Evolutionary conservation across 805 yeast species (phyloP).

Genomic region (Barnettozyma sp.): DNA sequence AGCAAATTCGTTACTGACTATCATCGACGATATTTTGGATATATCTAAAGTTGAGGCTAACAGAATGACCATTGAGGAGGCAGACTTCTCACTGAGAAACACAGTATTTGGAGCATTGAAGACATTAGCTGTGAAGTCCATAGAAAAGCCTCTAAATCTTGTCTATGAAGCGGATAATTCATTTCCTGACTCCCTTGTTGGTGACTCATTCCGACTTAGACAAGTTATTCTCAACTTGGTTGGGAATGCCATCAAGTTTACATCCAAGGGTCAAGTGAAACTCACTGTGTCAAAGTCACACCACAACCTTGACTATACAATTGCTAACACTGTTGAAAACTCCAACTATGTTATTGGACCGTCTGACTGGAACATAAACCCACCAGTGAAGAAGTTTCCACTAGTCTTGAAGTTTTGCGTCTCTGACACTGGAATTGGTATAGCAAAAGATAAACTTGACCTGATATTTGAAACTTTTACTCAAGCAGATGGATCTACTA

Average conservation of each 20-base stretch:
- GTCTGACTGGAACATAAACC: conserved; percentile 18
- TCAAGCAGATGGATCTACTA: conserved; percentile 91
- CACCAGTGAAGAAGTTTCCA: conserved; percentile 23
- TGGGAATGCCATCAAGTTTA: conserved; percentile 86
- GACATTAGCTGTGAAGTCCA: conserved; percentile 84
- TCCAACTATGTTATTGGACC: conserved; percentile 25
- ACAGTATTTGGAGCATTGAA: conserved; percentile 87
- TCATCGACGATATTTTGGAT: conserved; percentile 85
- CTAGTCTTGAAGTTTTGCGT: conserved; percentile 73
- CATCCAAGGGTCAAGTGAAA: conserved; percentile 75
- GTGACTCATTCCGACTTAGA: conserved; percentile 82
- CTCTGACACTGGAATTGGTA: conserved; percentile 87
- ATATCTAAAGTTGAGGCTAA: conserved; percentile 91
- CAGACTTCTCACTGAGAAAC: conserved; percentile 78
- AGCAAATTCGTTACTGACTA: conserved; percentile 78
- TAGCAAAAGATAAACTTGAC: conserved; percentile 76
- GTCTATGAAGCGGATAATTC: conserved; percentile 79
- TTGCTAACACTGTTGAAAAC: conserved; percentile 23
- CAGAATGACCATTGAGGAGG: conserved; percentile 87
- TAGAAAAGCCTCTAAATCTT: conserved; percentile 75
- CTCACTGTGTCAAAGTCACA: conserved; percentile 60
- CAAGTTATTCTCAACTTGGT: conserved; percentile 83
- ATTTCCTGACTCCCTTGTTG: conserved; percentile 80
- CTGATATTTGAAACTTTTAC: conserved; percentile 85
- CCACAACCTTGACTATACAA: conserved; percentile 19